A percentile compares a stretch with the other conserved stretches of the same genome.
Conservation (phyloP, 2,329 filamentous ascomycete species). For the Pseudocercospora crystallina region DNA sequence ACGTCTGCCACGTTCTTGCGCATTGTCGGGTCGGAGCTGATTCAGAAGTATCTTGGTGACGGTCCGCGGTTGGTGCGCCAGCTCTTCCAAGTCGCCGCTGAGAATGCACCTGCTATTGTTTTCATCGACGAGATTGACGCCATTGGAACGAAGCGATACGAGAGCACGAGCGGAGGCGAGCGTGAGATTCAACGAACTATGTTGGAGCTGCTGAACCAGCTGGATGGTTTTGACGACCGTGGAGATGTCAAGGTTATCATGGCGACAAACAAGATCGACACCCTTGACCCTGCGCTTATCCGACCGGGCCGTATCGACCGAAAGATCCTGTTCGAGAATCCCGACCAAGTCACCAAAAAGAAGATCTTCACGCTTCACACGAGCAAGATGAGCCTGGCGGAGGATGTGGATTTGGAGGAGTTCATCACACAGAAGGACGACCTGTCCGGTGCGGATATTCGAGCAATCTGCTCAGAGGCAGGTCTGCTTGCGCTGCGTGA, state of each 20-base stretch:
- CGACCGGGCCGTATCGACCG: conserved; percentile 96
- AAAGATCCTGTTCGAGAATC: conserved; percentile 83
- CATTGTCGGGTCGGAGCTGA: conserved; percentile 94
- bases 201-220: conserved; percentile 96
- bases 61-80: conserved; percentile 92
- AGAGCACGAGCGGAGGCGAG: conserved; percentile 94
- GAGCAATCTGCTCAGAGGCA: conserved; percentile 97
- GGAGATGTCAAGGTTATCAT: conserved; percentile 99
- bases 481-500: conserved; percentile 92
- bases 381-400: conserved; percentile 94
- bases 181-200: conserved; percentile 97
- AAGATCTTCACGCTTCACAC: conserved; percentile 99
- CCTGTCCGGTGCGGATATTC: conserved; percentile 94
- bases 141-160: conserved; percentile 98
- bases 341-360: conserved; percentile 83
- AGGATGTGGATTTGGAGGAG: conserved; percentile 97
- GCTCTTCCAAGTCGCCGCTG: conserved; percentile 92
- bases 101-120: conserved; percentile 94
- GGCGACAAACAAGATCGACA: conserved; percentile 99
- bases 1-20: conserved; percentile 98
- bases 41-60: conserved; percentile 98
- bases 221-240: conserved; percentile 97
- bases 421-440: conserved; percentile 99
- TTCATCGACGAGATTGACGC: conserved; percentile 99
- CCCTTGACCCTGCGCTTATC: conserved; percentile 91